Evolutionary conservation across 2,329 filamentous ascomycete genomes (phyloP).

Genomic region (Raffaelea arxii): DNA sequence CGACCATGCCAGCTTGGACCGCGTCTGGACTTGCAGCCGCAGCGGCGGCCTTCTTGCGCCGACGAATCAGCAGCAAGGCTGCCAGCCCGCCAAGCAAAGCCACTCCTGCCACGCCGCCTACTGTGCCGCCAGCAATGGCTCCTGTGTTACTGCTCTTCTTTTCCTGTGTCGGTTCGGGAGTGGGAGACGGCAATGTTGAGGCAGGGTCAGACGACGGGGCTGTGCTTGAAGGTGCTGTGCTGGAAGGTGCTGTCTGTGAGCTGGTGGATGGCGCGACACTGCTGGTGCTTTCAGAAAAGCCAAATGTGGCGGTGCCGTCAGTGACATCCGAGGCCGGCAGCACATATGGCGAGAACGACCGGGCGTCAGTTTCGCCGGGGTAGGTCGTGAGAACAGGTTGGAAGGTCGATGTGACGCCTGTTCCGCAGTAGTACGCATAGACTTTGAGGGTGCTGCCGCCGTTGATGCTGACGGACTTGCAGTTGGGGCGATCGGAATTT

Average conservation of each 20-base stretch:
- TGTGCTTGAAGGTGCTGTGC: too few relatives aligned
- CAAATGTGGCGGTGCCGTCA: background rate
- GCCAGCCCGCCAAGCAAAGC: slow-evolving; percentile 14
- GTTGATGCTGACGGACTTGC: slow-evolving; percentile 11
- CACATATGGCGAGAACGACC: slow-evolving; percentile 8
- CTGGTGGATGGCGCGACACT: background rate
- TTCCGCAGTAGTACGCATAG: slow-evolving; percentile 10
- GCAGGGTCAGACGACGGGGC: too few relatives aligned
- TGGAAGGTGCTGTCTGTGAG: too few relatives aligned
- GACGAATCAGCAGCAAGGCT: slow-evolving; percentile 18
- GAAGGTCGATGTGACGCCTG: background rate
- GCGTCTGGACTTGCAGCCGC: background rate
- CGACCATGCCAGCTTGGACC: too few relatives aligned
- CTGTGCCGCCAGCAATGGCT: slow-evolving; percentile 23
- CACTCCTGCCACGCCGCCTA: slow-evolving; percentile 22
- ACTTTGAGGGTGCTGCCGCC: slow-evolving; percentile 8
- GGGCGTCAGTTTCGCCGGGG: slow-evolving; percentile 10
- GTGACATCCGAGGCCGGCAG: background rate
- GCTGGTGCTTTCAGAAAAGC: background rate
- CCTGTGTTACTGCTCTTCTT: slow-evolving; percentile 13
- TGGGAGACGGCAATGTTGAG: background rate
- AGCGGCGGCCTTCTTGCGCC: slow-evolving; percentile 3
- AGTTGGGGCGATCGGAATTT: slow-evolving; percentile 4
- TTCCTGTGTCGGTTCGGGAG: background rate
- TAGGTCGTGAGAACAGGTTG: slow-evolving; percentile 10